Evolutionary conservation across 1,284 basidiomycete species (phyloP), one percentile per base, ranked within the genome.

Genomic region (Austroboletus niveus): DNA sequence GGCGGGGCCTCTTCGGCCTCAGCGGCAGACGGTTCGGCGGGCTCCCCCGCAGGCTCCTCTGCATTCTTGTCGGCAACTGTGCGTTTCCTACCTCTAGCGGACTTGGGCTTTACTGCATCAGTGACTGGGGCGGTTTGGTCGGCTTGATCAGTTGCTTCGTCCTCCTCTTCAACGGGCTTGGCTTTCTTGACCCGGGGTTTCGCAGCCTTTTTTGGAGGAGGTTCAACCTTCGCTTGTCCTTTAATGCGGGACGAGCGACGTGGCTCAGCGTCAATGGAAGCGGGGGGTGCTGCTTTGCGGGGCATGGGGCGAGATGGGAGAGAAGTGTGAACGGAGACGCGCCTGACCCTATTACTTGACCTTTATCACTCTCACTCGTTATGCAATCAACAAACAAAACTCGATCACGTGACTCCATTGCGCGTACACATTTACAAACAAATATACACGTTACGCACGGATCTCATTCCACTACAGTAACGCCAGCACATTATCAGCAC

Each of bases 191-290:
- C 66, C 56, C 82, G 75, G 40, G 83, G 80, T 69, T 87, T 87
- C 11, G 79, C 73, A 17, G 80, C 70, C 64, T 83, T 86, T 77
- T 85, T 86, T 38, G 70, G 63, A 2, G 59, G 60, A 2, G 17
- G 38, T 43, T 77, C 81, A 9, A 71, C 62, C 68, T 83, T 85
- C 48, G 84, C 84, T 55, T 79, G 76, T 20, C 83, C 84, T 68
- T 87, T 87, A 72, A 89, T 87, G 59, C 86, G 82, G 32, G 79
- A 72, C 10, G 85, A 87, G 68, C 87, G 85, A 67, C 86, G 85
- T 45, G 85, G 62, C 42, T 67, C 65, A 34, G 65, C 63, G 15
- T 73, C 70, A 31, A 71, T 59, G 38, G 73, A 50, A 9, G 72
- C 27, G 34, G 53, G 48, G 45, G 72, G 69, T 22, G 79, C 76